Base-by-base conservation (phyloP, 2,329 filamentous ascomycete genomes). In the Tolypocladium sp. region DNA sequence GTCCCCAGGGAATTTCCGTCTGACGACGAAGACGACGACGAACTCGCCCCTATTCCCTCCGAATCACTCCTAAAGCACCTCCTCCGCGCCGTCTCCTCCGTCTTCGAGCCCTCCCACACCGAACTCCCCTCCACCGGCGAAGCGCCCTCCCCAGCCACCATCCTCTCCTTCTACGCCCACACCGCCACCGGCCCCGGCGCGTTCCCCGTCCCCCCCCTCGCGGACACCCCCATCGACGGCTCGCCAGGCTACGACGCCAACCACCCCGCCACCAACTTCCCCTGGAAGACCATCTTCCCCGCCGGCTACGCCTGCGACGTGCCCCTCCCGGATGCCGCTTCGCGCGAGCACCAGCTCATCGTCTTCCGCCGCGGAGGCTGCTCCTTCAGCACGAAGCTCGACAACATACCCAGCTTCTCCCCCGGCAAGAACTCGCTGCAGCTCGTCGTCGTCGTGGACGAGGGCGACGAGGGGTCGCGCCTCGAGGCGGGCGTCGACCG, bases 361-460 rank as follows among this genome's bases (percentile, higher is more conserved):
- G 83, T 96, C 56, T 80, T 97, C 66, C 86, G 84, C 35, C 86
- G 94, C 7, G 93, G 94, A 44, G 86, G 85, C 1, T 99, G 94
- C 75, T 88, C 83, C 30, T 97, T 97, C 72, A 87, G 84, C 41
- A 76, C 88, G 35, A 99, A 99, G 72, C 76, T 97, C 1, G 80
- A 82, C 57, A 92, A 91, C 64, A 92, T 97, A n/a, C 92, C 93
- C 0, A 83, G 84, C 12, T 93, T 87, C 69, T 79, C 85, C 1
- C 86, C 89, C 0, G 77, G 79, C 0, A 71, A 78, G 0, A 70
- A 73, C 3, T 80, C 86, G 1, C 77, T 97, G 22, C 90, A 96
- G 71, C 81, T 97, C 4, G 91, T 97, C 35, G 77, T 97, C 51
- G 76, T 97, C 0, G 83, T 97, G 5, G 74, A 76, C 61, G 72